Evolutionary conservation across 345 rosid genomes (phyloP).

Genomic region (Arabidopsis thaliana): TAIR10.1 NC_003076.8:17808501-17809000

Average conservation of each 20-base stretch:
- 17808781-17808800: too few species aligned
- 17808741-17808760: neutral
- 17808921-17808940: conserved; percentile 38
- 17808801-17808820: neutral
- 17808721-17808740: too few species aligned
- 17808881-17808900: conserved; percentile 35
- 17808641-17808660: neutral
- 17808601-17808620: too few species aligned
- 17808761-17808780: neutral
- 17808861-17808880: conserved; percentile 38
- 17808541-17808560: too few species aligned
- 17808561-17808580: too few species aligned
- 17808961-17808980: neutral
- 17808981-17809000: conserved; percentile 20
- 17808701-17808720: too few species aligned
- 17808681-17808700: too few species aligned
- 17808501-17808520: too few species aligned
- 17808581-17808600: too few species aligned
- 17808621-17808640: neutral
- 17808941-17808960: neutral
- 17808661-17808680: too few species aligned
- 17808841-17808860: conserved; percentile 24
- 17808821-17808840: neutral
- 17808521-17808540: too few species aligned
- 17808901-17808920: conserved; percentile 27